Evolutionary conservation across 148 eudicot genomes (phyloP), one percentile per base, ranked within the genome.

Genomic region (Rhododendron vialii): DNA sequence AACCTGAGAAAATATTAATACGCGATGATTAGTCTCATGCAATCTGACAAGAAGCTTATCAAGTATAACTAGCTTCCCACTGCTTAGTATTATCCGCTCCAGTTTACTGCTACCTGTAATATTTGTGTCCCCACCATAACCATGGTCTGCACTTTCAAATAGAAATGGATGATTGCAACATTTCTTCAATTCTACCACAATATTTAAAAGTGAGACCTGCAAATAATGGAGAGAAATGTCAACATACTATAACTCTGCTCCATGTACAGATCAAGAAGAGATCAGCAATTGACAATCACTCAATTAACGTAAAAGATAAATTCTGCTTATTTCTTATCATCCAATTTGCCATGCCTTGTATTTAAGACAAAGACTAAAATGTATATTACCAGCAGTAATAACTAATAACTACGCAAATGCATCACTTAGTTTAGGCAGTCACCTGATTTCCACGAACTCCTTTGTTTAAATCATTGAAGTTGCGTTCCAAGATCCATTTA

Each of bases 401-500:
- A n/a, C 15, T 61, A 83, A 74, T 28, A 81, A n/a, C 17, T 63
- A 83, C 36, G 20, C 43, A 48, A 69, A 75, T 4, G 35, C 13
- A 51, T 51, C 33, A 45, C 9, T 18, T 45, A 71, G 61, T 81
- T 22, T 79, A 69, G 61, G 79, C 33, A 71, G 88, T 76, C 77
- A 98, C 99, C 99, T 98, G 99, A 94, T 98, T 95, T 78, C 99
- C 99, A 83, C 98, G 96, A 77, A 98, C 99, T 38, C 99, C 99
- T 93, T 94, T 98, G 88, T 98, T 98, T 90, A 98, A 93, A 90
- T 98, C 99, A 51, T 89, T 98, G 88, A 98, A 98, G 88, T 98
- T 98, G 80, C 99, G 95, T 89, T 98, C 99, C 92, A 98, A 80
- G 85, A 98, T 98, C 99, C 99, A 98, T 91, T 98, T 98, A 87